These are phyloP conservation scores for Aspergillus ellipticus DNA, from an alignment of 495 filamentous ascomycete genomes.

Conservation along the genomic window DNA sequence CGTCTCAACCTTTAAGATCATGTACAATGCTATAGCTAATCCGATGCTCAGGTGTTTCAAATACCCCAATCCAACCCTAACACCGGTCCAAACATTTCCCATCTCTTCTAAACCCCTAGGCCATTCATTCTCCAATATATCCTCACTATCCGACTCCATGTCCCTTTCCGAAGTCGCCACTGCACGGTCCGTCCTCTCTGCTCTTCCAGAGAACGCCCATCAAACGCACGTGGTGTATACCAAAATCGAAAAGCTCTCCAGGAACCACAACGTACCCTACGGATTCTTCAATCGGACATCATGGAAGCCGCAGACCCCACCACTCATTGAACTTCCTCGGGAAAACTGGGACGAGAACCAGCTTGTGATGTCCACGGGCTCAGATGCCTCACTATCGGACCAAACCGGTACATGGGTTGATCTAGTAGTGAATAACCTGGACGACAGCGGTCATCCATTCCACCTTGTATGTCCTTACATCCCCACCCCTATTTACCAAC, in stretches of 20 bases:
- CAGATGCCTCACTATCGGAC: neutral
- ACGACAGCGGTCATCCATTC: slow-evolving; percentile 49
- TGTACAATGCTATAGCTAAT: neutral
- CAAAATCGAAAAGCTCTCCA: slow-evolving; percentile 42
- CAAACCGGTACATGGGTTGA: slow-evolving; percentile 37
- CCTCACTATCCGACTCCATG: neutral
- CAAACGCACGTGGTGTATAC: slow-evolving; percentile 48
- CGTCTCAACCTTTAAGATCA: neutral
- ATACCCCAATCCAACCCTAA: slow-evolving; percentile 43
- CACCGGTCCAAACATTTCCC: slow-evolving; percentile 38
- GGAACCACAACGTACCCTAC: slow-evolving; percentile 36
- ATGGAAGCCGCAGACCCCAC: slow-evolving; percentile 38
- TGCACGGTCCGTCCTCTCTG: slow-evolving; percentile 12
- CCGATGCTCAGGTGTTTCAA: slow-evolving; percentile 37
- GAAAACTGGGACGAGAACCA: slow-evolving; percentile 42
- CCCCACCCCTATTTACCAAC: neutral
- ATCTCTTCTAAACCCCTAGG: slow-evolving; percentile 11
- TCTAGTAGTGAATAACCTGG: slow-evolving; percentile 50
- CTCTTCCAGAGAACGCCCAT: slow-evolving; percentile 26
- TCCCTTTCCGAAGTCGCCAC: neutral
- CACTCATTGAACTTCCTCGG: slow-evolving; percentile 29
- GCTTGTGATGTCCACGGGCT: slow-evolving; percentile 28
- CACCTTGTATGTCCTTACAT: slow-evolving; percentile 35
- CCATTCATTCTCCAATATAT: neutral
- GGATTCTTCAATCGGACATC: slow-evolving; percentile 48